Percentiles rank a stretch among this genome's conserved stretches.
These are phyloP conservation scores for Trichosanthes cucumerina DNA, from an alignment of 306 rosid genomes.

Conservation along the genomic window DNA sequence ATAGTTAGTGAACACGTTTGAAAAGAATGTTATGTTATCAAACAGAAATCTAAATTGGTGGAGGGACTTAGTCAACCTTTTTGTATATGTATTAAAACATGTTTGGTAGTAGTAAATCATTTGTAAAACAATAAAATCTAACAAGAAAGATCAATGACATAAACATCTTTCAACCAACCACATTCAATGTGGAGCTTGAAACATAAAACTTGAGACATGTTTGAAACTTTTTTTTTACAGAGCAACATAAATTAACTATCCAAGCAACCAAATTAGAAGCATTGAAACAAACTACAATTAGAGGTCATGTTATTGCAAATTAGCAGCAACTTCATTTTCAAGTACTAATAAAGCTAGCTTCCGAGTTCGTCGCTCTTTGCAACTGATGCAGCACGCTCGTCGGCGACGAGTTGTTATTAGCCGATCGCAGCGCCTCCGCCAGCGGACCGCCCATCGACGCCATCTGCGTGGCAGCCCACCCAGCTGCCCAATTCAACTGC, in stretches of 20 bases:
- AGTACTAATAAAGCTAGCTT: slow-evolving; percentile 47
- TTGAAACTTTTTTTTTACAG: slow-evolving; percentile 1
- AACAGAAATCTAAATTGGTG: not conserved
- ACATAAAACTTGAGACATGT: not conserved
- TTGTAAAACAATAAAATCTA: not conserved
- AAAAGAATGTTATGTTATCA: not conserved
- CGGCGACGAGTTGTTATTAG: slow-evolving; percentile 62
- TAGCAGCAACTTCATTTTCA: slow-evolving; percentile 6
- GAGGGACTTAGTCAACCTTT: not conserved
- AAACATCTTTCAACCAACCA: not conserved
- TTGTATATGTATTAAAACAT: not conserved
- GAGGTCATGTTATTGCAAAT: not conserved
- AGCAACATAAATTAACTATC: not conserved
- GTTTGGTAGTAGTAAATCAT: not conserved
- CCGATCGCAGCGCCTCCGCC: slow-evolving; percentile 82
- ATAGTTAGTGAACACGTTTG: not conserved
- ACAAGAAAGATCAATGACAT: not conserved
- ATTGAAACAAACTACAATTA: not conserved
- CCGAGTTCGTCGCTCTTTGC: slow-evolving; percentile 42
- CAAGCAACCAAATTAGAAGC: not conserved
- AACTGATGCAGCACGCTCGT: slow-evolving; percentile 76
- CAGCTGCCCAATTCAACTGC: slow-evolving; percentile 59
- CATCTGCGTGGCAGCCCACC: slow-evolving; percentile 62
- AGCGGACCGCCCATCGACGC: slow-evolving; percentile 95
- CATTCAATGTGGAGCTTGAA: not conserved